Conservation (phyloP, 306 rosid genomes). For the Corylus americana region DNA sequence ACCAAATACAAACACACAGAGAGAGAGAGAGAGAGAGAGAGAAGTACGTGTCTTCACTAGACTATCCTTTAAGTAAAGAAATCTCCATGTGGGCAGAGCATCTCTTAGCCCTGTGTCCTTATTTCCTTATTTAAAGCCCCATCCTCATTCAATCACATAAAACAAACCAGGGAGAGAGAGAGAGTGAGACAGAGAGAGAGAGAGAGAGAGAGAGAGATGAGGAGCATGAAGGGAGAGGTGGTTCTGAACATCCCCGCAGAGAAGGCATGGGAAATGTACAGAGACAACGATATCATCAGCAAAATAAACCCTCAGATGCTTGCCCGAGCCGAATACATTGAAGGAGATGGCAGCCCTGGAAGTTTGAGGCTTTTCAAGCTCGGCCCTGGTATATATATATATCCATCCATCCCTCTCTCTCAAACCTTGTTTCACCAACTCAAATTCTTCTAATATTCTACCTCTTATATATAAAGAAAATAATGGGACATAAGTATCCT, state of each 20-base stretch:
- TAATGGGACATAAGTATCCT: no score
- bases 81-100: background rate
- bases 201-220: conserved; percentile 23
- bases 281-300: conserved; percentile 36
- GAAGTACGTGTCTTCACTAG: background rate
- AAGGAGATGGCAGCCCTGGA: conserved; percentile 50
- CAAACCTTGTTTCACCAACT: background rate
- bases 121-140: conserved; percentile 21
- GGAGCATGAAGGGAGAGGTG: conserved; percentile 43
- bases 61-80: background rate
- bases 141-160: no score
- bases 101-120: conserved; percentile 4
- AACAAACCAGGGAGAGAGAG: no score
- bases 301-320: conserved; percentile 45
- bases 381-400: conserved; percentile 37
- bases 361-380: conserved; percentile 41
- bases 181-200: background rate
- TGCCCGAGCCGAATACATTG: conserved; percentile 36
- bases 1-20: background rate
- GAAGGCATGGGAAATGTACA: conserved; percentile 51
- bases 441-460: no score
- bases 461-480: no score
- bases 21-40: background rate
- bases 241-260: conserved; percentile 35
- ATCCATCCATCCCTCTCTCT: background rate